These are phyloP conservation scores for Fraxinus albicans DNA, from an alignment of 305 asterid species.

Conservation along the genomic window DNA sequence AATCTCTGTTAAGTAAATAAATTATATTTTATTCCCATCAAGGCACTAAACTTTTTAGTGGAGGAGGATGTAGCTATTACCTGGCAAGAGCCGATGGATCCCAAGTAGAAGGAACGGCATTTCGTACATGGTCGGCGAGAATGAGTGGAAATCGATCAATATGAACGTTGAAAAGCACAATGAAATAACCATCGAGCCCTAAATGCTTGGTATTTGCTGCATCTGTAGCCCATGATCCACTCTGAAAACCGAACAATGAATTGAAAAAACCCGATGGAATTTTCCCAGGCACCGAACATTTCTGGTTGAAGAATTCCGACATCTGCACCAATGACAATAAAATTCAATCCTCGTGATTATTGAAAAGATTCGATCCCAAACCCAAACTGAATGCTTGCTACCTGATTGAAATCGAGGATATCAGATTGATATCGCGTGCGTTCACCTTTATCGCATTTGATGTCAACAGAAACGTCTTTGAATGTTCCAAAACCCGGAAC, in stretches of 20 bases:
- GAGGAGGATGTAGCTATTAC: constrained; percentile 28
- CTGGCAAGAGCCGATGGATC: constrained; percentile 89
- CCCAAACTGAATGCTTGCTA: not conserved
- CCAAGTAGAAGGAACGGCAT: constrained; percentile 83
- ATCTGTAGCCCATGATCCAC: constrained; percentile 81
- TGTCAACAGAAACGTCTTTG: constrained; percentile 53
- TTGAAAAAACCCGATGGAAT: constrained; percentile 83
- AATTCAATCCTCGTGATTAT: not conserved
- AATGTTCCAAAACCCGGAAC: constrained; percentile 74
- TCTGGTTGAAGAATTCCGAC: constrained; percentile 79
- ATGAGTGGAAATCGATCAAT: constrained; percentile 69
- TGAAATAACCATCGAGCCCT: constrained; percentile 78
- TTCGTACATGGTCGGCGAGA: constrained; percentile 58
- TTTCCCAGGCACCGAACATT: constrained; percentile 70
- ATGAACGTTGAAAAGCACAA: constrained; percentile 52
- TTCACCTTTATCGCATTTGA: constrained; percentile 88
- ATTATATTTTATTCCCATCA: not conserved
- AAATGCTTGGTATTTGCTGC: constrained; percentile 58
- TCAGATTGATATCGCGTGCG: constrained; percentile 84
- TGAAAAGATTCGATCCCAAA: not conserved
- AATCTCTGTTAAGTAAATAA: not conserved
- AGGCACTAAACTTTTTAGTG: not conserved
- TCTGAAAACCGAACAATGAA: constrained; percentile 77
- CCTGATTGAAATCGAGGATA: constrained; percentile 77
- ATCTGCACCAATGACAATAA: constrained; percentile 39